Conservation (phyloP, 164 flowering plant species). For the Protea cynaroides region DNA sequence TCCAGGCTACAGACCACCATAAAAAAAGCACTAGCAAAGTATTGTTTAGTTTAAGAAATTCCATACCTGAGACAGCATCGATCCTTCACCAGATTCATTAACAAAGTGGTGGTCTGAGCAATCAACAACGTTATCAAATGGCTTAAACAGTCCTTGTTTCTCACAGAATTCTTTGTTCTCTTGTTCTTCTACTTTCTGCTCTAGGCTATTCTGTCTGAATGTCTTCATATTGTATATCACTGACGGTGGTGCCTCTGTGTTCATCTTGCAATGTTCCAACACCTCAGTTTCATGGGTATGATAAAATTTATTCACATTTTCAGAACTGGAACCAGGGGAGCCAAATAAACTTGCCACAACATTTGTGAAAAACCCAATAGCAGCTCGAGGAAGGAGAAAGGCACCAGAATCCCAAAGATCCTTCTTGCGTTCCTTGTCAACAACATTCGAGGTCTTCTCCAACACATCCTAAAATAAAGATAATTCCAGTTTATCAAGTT, state of each 20-base stretch:
- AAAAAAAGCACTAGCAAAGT: not conserved
- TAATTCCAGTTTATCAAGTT: not conserved
- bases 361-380: conserved; percentile 52
- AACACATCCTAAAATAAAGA: conserved; percentile 12
- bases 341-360: conserved; percentile 51
- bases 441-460: conserved; percentile 15
- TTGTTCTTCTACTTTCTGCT: conserved; percentile 19
- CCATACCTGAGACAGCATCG: conserved; percentile 46
- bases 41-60: not conserved
- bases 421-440: conserved; percentile 23
- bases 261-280: conserved; percentile 19
- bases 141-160: conserved; percentile 30
- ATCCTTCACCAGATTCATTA: conserved; percentile 29
- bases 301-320: too few relatives aligned
- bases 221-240: conserved; percentile 18
- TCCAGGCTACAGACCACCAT: too few relatives aligned
- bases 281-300: conserved; percentile 18
- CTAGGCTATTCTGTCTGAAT: conserved; percentile 7
- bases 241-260: conserved; percentile 13
- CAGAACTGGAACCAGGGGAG: conserved; percentile 35
- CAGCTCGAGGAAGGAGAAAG: conserved; percentile 49
- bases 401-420: conserved; percentile 23
- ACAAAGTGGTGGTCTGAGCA: conserved; percentile 73
- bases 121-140: conserved; percentile 68
- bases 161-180: conserved; percentile 7